A percentile compares a stretch with the other conserved stretches of the same genome.
phyloP scores from a whole-genome alignment of 2,329 filamentous ascomycete species.

The Emericellopsis atlantica region DNA sequence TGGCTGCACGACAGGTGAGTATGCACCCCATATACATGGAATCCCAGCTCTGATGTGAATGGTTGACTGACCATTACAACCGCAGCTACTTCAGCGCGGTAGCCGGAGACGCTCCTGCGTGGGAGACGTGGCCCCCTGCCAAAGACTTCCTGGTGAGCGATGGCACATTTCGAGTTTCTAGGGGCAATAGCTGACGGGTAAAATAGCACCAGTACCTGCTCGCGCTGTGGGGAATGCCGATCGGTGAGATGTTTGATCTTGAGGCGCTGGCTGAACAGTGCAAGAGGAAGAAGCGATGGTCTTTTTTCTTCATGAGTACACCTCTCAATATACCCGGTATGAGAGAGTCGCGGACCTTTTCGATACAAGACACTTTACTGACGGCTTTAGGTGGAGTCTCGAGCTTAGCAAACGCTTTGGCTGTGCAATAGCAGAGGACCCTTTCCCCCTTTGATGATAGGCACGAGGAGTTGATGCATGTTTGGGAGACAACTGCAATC shows the following conservation, averaged over 20 bases:
- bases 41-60: too few relatives aligned
- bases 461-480: too few relatives aligned
- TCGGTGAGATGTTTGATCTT: slow-evolving; percentile 15
- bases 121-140: slow-evolving; percentile 1
- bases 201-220: slow-evolving; percentile 6
- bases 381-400: too few relatives aligned
- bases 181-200: neutral
- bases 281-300: slow-evolving; percentile 5
- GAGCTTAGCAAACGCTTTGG: too few relatives aligned
- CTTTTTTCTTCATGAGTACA: slow-evolving; percentile 8
- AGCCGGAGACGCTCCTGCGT: slow-evolving; percentile 5
- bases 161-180: too few relatives aligned
- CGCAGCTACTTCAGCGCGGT: slow-evolving; percentile 1
- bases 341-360: too few relatives aligned
- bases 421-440: too few relatives aligned
- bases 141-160: neutral
- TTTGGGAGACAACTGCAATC: too few relatives aligned
- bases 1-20: too few relatives aligned
- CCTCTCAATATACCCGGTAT: slow-evolving; percentile 6
- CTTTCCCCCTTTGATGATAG: too few relatives aligned
- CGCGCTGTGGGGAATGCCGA: slow-evolving; percentile 11
- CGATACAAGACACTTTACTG: too few relatives aligned
- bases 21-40: too few relatives aligned
- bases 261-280: slow-evolving; percentile 10
- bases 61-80: neutral